phyloP scores from a whole-genome alignment of 2,329 filamentous ascomycete species.

The Simplicillium aogashimaense region DNA sequence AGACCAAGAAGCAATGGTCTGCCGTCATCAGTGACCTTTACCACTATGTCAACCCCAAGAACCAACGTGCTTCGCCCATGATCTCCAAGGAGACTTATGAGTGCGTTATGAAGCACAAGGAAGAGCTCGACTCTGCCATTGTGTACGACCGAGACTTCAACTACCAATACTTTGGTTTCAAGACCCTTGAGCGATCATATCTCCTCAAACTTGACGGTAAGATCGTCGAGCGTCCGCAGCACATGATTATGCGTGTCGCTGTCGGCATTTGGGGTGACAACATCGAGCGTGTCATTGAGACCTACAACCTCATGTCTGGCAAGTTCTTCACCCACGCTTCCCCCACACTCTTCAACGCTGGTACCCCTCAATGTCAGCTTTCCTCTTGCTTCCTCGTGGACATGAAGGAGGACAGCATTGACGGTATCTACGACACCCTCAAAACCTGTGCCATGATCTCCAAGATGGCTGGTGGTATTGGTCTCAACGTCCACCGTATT shows the following conservation, averaged over 20 bases:
- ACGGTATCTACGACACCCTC: slow-evolving; percentile 97
- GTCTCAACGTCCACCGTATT: slow-evolving; percentile 92
- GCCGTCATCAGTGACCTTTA: slow-evolving; percentile 87
- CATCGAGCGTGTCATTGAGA: slow-evolving; percentile 90
- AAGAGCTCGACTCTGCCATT: slow-evolving; percentile 96
- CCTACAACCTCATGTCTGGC: slow-evolving; percentile 97
- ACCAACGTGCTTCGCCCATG: slow-evolving; percentile 77
- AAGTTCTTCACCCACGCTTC: slow-evolving; percentile 99
- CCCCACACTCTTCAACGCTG: slow-evolving; percentile 95
- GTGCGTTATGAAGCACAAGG: slow-evolving; percentile 88
- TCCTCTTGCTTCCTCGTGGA: slow-evolving; percentile 98
- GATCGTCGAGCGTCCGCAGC: slow-evolving; percentile 93
- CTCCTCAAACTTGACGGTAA: slow-evolving; percentile 92
- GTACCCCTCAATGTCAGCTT: slow-evolving; percentile 87
- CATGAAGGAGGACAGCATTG: slow-evolving; percentile 99
- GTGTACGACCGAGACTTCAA: slow-evolving; percentile 99
- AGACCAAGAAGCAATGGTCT: slow-evolving; percentile 99
- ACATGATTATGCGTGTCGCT: slow-evolving; percentile 99
- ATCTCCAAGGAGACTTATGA: slow-evolving; percentile 88
- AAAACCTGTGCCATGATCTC: slow-evolving; percentile 99
- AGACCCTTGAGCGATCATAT: slow-evolving; percentile 96
- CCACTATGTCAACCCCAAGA: slow-evolving; percentile 94
- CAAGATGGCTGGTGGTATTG: slow-evolving; percentile 97
- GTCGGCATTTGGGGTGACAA: slow-evolving; percentile 95
- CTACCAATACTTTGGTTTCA: slow-evolving; percentile 99